Evolutionary conservation across 345 rosid genomes (phyloP).

Genomic region (Acer negundo): DNA sequence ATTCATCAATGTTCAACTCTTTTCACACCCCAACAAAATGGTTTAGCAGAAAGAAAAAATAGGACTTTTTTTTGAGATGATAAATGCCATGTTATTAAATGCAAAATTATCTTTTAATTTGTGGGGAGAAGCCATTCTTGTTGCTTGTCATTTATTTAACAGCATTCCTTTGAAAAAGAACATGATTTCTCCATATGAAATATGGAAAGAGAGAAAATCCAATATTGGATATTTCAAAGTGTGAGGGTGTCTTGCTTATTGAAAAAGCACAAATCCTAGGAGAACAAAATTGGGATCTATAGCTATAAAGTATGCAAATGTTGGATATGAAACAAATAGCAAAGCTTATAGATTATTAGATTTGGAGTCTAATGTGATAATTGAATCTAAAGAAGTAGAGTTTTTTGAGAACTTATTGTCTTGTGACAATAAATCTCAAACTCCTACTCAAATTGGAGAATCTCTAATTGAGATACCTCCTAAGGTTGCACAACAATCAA

Average conservation of each 20-base stretch:
- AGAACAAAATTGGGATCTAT: background rate
- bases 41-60: too few species aligned
- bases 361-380: slow-evolving; percentile 12
- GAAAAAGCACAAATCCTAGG: background rate
- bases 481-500: too few species aligned
- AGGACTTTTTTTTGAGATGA: background rate
- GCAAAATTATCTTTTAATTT: background rate
- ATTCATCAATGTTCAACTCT: too few species aligned
- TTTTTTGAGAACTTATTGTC: slow-evolving; percentile 10
- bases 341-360: slow-evolving; percentile 9
- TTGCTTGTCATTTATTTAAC: slow-evolving; percentile 6
- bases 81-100: background rate
- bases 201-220: slow-evolving; percentile 15
- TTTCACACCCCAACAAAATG: too few species aligned
- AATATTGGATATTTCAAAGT: slow-evolving; percentile 10
- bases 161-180: background rate
- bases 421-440: too few species aligned
- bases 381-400: slow-evolving; percentile 16
- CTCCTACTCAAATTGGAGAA: background rate
- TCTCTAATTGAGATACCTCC: background rate
- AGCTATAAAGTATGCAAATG: background rate
- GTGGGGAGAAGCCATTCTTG: slow-evolving; percentile 17
- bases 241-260: slow-evolving; percentile 14
- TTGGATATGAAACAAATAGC: slow-evolving; percentile 9
- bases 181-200: slow-evolving; percentile 10